Percentiles rank a stretch among this genome's conserved stretches.
These are phyloP conservation scores for Lyophyllum atratum DNA, from an alignment of 768 basidiomycete genomes.

Conservation along the genomic window DNA sequence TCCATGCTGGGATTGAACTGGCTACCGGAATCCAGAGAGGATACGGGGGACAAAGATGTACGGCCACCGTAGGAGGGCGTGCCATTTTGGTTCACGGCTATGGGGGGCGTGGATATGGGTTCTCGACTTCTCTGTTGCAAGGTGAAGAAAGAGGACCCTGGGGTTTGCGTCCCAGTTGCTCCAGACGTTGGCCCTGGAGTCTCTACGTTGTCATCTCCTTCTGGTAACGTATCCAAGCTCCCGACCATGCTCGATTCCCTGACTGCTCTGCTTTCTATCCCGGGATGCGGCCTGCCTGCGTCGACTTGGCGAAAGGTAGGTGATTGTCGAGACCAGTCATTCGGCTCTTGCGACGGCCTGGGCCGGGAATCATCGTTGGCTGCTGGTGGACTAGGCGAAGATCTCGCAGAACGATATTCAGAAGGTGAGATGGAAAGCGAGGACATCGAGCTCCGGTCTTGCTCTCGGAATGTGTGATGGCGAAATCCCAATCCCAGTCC, in stretches of 20 bases:
- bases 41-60: conserved; percentile 73
- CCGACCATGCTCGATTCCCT: conserved; percentile 54
- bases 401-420: conserved; percentile 67
- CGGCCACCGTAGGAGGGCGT: conserved; percentile 48
- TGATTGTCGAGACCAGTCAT: conserved; percentile 44
- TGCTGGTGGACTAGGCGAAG: conserved; percentile 67
- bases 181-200: conserved; percentile 35
- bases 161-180: conserved; percentile 18
- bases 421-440: conserved; percentile 60
- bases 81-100: conserved; percentile 34
- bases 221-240: conserved; percentile 53
- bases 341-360: conserved; percentile 35
- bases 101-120: conserved; percentile 47
- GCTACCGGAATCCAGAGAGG: conserved; percentile 75
- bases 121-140: conserved; percentile 40
- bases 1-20: conserved; percentile 56
- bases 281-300: conserved; percentile 41
- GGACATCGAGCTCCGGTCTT: conserved; percentile 54
- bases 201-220: conserved; percentile 47
- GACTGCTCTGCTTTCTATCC: conserved; percentile 34
- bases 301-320: conserved; percentile 51
- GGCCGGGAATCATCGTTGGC: conserved; percentile 36
- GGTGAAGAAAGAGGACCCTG: conserved; percentile 38
- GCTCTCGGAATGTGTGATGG: conserved; percentile 47
- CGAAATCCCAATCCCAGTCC: conserved; percentile 46